Percentiles rank a stretch among this genome's conserved stretches.
phyloP scores from a whole-genome alignment of 257 asterid species.

The Ligustrum vulgare region DNA sequence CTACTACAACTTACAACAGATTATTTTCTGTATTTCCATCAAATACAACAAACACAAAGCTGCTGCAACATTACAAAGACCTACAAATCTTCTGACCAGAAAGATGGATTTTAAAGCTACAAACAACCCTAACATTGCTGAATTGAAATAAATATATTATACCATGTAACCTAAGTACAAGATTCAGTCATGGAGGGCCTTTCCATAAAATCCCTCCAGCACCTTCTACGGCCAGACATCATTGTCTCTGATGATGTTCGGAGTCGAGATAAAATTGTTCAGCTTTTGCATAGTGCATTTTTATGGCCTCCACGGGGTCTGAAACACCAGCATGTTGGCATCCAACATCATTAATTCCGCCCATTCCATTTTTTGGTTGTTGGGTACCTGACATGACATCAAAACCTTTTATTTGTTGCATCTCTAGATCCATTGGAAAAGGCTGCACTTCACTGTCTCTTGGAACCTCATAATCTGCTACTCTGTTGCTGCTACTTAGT shows the following conservation, averaged over 20 bases:
- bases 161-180: conserved; percentile 52
- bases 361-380: conserved; percentile 48
- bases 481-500: conserved; percentile 37
- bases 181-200: conserved; percentile 29
- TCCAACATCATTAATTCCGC: conserved; percentile 59
- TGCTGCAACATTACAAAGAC: conserved; percentile 50
- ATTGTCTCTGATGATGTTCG: conserved; percentile 46
- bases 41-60: conserved; percentile 80
- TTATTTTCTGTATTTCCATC: conserved; percentile 69
- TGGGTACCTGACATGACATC: conserved; percentile 50
- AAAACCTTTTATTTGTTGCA: conserved; percentile 69
- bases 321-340: conserved; percentile 71
- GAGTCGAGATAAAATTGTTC: conserved; percentile 44
- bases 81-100: conserved; percentile 42
- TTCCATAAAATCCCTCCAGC: conserved; percentile 28
- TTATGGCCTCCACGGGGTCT: conserved; percentile 81
- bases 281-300: conserved; percentile 67
- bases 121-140: conserved; percentile 47
- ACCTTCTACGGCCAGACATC: conserved; percentile 68
- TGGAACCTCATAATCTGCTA: conserved; percentile 42
- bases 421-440: conserved; percentile 55
- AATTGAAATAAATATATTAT: conserved; percentile 47
- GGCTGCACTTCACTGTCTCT: conserved; percentile 54
- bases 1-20: conserved; percentile 38
- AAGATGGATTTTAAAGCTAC: conserved; percentile 27